Base-by-base conservation (phyloP, 2,329 filamentous ascomycete species). In the Verticillium alfalfae region DNA sequence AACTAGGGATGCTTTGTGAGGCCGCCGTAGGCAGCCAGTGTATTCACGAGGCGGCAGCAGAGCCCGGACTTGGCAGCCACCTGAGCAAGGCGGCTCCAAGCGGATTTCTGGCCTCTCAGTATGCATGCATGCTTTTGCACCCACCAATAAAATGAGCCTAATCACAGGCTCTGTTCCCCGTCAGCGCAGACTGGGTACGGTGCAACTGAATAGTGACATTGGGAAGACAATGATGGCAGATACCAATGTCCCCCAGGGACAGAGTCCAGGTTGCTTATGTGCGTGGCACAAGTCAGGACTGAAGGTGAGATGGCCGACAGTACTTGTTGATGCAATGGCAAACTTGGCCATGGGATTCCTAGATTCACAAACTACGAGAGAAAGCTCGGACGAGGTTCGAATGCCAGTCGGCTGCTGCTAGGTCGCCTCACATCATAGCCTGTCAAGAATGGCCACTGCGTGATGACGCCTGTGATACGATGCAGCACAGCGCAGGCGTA, bases 81-180 rank as follows among this genome's bases (percentile, higher is more conserved):
- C 45, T 12, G 45, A 10, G 45, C 18, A 26, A 22, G 45, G 45
- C 45, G 45, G 45, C 45, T 52, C n/a, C 45, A 26, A 18, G 18
- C 45, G n/a, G 18, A 22, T 45, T 45, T 3, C 39, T 18, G 18
- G 9, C 18, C 39, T 45, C 39, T 16, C 16, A 7, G 45, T 18
- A 22, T 26, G 37, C 57, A 63, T 64, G 63, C 63, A 62, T 60
- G 49, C 62, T 60, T 62, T 56, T 41, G 58, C 60, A 57, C 41
- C 60, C 63, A 62, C 60, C 60, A 64, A 62, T 65, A 54, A 65
- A 64, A 62, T 57, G 63, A 64, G 63, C 62, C 18, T 52, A 60
- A 61, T 49, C 56, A 45, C 45, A 18, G 45, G 22, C 45, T 8
- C 22, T 52, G 18, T 10, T 52, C 45, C n/a, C 45, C 45, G 45